A percentile compares a stretch with the other conserved stretches of the same genome.
These are phyloP conservation scores for Stropharia rugosoannulata DNA, from an alignment of 768 basidiomycete species.

Conservation along the genomic window DNA sequence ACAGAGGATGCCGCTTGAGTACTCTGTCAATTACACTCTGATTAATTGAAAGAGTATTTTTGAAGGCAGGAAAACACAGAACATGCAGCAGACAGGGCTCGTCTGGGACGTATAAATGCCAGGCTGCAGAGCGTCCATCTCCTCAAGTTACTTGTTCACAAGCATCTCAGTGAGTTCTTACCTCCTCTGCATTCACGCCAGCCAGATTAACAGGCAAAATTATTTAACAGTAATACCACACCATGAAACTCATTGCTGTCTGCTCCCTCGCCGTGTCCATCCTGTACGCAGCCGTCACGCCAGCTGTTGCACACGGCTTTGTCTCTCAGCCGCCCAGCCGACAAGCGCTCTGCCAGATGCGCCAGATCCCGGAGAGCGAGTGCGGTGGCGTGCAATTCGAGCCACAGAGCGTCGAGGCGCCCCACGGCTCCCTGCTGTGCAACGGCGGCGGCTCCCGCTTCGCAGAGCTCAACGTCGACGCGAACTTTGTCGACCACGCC, in stretches of 20 bases:
- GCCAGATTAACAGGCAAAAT: too few relatives aligned
- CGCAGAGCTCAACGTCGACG: slow-evolving; percentile 5
- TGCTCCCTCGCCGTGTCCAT: neutral
- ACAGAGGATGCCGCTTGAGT: too few relatives aligned
- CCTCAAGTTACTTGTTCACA: too few relatives aligned
- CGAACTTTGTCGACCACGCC: neutral
- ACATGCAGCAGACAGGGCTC: too few relatives aligned
- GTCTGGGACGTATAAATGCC: too few relatives aligned
- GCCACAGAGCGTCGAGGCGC: slow-evolving; percentile 9
- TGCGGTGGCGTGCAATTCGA: slow-evolving; percentile 3
- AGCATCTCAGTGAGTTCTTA: too few relatives aligned
- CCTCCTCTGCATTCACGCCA: too few relatives aligned
- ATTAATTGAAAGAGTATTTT: too few relatives aligned
- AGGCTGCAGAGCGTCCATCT: too few relatives aligned
- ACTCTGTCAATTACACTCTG: too few relatives aligned
- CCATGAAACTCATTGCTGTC: neutral
- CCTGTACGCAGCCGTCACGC: neutral
- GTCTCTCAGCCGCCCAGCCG: slow-evolving; percentile 6
- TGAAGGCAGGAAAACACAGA: too few relatives aligned
- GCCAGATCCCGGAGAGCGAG: neutral
- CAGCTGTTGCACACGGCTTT: slow-evolving; percentile 3
- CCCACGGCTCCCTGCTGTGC: slow-evolving; percentile 1
- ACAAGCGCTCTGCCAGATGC: slow-evolving; percentile 1
- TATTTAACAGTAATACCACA: too few relatives aligned
- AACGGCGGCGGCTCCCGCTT: slow-evolving; percentile 4